Percentiles rank a stretch among this genome's conserved stretches.
phyloP scores from a whole-genome alignment of 352 stramenopile species.

The Phytophthora ramorum region DNA sequence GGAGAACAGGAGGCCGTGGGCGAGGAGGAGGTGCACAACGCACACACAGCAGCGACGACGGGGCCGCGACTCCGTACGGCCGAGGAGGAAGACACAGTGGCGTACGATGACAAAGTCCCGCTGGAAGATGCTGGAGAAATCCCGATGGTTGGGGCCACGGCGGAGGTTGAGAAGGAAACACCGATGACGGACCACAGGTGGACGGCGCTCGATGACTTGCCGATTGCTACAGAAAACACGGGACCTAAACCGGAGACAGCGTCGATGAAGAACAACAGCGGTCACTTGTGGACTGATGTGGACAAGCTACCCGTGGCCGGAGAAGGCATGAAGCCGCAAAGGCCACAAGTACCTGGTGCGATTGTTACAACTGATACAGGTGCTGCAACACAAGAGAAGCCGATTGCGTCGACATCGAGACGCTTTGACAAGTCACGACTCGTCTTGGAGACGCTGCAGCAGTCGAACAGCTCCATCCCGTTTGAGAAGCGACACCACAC shows the following conservation, averaged over 20 bases:
- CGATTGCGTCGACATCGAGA: slow-evolving; percentile 10
- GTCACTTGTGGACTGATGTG: slow-evolving; percentile 28
- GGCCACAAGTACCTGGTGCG: not conserved
- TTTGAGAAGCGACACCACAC: slow-evolving; percentile 55
- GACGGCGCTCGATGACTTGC: slow-evolving; percentile 26
- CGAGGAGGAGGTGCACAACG: slow-evolving; percentile 24
- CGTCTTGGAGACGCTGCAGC: slow-evolving; percentile 12
- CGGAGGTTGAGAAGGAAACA: slow-evolving; percentile 10
- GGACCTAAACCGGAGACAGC: slow-evolving; percentile 8
- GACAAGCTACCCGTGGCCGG: slow-evolving; percentile 30
- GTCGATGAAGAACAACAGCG: not conserved
- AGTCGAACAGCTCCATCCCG: slow-evolving; percentile 20
- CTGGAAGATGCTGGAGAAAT: slow-evolving; percentile 30
- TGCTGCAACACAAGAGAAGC: not conserved
- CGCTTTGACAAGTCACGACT: slow-evolving; percentile 41
- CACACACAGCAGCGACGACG: slow-evolving; percentile 21
- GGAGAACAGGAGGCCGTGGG: slow-evolving; percentile 30
- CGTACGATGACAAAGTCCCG: slow-evolving; percentile 31
- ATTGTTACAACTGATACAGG: not conserved
- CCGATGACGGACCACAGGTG: slow-evolving; percentile 17
- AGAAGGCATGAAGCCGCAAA: not conserved
- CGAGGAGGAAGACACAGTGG: slow-evolving; percentile 27
- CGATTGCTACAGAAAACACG: slow-evolving; percentile 12
- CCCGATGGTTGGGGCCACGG: slow-evolving; percentile 21
- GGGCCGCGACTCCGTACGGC: slow-evolving; percentile 11